Evolutionary conservation across 352 stramenopile genomes (phyloP).

Genomic region (Stramenopiles sp.): DNA sequence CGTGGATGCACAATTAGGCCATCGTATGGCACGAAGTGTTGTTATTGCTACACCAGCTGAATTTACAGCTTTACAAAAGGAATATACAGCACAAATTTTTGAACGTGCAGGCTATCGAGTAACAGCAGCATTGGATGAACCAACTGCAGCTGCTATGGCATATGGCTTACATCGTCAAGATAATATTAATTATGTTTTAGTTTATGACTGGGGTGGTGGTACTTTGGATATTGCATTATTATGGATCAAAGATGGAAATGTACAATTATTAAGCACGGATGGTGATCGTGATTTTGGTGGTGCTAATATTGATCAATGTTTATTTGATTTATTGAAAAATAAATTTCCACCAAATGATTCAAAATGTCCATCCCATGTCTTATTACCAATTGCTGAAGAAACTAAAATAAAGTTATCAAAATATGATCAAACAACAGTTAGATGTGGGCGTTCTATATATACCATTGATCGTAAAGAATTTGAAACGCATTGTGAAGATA

Average conservation of each 20-base stretch:
- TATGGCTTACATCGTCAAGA: constrained; percentile 51
- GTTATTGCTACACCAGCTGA: constrained; percentile 59
- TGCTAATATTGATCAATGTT: no score
- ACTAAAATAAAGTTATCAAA: no score
- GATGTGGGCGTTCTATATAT: no score
- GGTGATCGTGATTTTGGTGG: no score
- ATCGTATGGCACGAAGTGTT: constrained; percentile 39
- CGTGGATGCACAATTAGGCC: constrained; percentile 31
- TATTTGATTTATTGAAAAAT: no score
- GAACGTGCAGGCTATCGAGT: constrained; percentile 33
- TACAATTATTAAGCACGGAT: no score
- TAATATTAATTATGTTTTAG: constrained; percentile 51
- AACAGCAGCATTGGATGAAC: constrained; percentile 40
- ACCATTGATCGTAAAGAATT: no score
- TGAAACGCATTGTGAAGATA: no score
- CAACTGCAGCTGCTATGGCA: constrained; percentile 46
- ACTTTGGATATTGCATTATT: constrained; percentile 45
- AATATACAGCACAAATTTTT: constrained; percentile 33
- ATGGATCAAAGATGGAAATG: constrained; percentile 22
- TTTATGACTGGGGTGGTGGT: constrained; percentile 65
- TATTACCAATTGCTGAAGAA: no score
- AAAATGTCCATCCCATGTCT: no score
- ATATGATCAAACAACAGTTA: no score
- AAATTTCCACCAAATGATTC: no score
- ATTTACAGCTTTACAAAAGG: constrained; percentile 37